A percentile compares a stretch with the other conserved stretches of the same genome.
These are phyloP conservation scores for Pezicula radicicola DNA, from an alignment of 2,329 filamentous ascomycete species.

Conservation along the genomic window DNA sequence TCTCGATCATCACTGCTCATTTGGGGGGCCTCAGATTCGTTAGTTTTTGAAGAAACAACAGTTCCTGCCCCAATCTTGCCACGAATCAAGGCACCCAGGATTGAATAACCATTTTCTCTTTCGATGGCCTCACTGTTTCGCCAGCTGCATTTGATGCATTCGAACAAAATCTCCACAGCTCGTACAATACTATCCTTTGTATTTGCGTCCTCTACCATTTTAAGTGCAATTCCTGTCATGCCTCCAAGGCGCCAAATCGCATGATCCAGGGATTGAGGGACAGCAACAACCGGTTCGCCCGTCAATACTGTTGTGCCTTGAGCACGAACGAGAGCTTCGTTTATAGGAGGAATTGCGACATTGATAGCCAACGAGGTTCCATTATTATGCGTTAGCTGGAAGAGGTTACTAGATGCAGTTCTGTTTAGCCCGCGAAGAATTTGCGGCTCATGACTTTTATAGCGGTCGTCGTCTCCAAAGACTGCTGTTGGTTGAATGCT, in stretches of 20 bases:
- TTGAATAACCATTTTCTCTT: slow-evolving; percentile 87
- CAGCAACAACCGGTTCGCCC: slow-evolving; percentile 76
- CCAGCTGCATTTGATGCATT: slow-evolving; percentile 88
- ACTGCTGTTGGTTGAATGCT: slow-evolving; percentile 80
- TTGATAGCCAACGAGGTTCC: slow-evolving; percentile 84
- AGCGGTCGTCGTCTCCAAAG: slow-evolving; percentile 76
- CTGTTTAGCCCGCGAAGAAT: slow-evolving; percentile 75
- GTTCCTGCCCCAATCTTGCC: slow-evolving; percentile 68
- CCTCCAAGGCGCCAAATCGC: slow-evolving; percentile 92
- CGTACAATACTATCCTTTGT: slow-evolving; percentile 69
- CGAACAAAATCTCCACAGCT: slow-evolving; percentile 79
- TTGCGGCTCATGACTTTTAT: slow-evolving; percentile 67
- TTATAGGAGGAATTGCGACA: slow-evolving; percentile 79
- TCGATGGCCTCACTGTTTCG: slow-evolving; percentile 98
- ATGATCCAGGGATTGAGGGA: slow-evolving; percentile 85
- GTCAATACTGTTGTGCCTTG: slow-evolving; percentile 81
- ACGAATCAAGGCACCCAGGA: slow-evolving; percentile 78
- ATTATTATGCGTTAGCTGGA: slow-evolving; percentile 67
- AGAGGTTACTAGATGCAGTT: slow-evolving; percentile 63
- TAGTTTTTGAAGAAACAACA: slow-evolving; percentile 31
- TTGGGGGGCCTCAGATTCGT: slow-evolving; percentile 24
- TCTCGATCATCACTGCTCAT: slow-evolving; percentile 53
- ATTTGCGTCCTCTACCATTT: slow-evolving; percentile 74
- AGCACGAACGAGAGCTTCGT: slow-evolving; percentile 78
- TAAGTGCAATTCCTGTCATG: slow-evolving; percentile 80